Base-by-base conservation (phyloP, 2,329 filamentous ascomycete species). In the Paracorniculantispora psalliotae region DNA sequence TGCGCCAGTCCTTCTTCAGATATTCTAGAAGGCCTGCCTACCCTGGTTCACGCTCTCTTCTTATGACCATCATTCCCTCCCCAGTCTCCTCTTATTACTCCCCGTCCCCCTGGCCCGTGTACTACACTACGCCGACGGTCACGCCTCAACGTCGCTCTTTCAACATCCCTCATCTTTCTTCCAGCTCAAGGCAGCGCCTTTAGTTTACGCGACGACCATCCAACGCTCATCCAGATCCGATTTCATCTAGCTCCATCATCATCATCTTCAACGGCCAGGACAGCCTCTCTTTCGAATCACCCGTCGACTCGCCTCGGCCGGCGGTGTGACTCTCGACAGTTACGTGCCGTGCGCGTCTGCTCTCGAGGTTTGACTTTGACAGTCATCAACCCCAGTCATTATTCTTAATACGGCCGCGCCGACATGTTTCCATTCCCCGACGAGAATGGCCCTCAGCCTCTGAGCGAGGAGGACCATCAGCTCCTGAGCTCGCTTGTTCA, bases 381-480 rank as follows among this genome's bases (percentile, higher is more conserved):
- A 21, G 13, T 8, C 1, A 5, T 6, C 28, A 21, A 15, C 10
- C 26, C 15, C 21, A 19, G 30, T 26, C 39, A n/a, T 12, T 25
- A 17, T 33, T 33, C 35, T 35, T 19, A n/a, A n/a, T n/a, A 28
- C 57, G 30, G 23, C 43, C 9, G 44, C 30, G 33, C 30, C 51
- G 23, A 23, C 39, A 75, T 75, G 73, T 73, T 74, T 59, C 68
- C 69, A 15, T 73, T 69, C 47, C 66, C 67, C 53, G 73, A 75
- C 39, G 73, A 75, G 52, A 65, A 67, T 61, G 67, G 65, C 60
- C 65, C 73, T 59, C 70, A 71, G 51, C 68, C 71, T n/a, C 60
- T 75, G 56, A 61, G 69, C 35, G 73, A 75, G 8, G 73, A 75
- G 49, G 73, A 75, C 61, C 73, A 73, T 61, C 73, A 73, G 47